Evolutionary conservation across 805 yeast genomes (phyloP).

Genomic region (Myxozyma neotropica): DNA sequence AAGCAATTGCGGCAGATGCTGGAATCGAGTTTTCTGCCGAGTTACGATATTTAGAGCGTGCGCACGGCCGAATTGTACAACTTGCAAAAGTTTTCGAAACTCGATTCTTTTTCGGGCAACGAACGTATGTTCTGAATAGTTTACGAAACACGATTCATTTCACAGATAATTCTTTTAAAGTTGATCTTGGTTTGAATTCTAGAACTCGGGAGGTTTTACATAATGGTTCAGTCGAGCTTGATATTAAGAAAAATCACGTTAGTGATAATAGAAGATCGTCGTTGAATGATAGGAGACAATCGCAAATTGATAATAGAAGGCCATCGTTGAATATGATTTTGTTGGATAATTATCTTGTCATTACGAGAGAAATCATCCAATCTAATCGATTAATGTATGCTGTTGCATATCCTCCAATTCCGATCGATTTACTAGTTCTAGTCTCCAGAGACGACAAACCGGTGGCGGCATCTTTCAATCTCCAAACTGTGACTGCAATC

Average conservation of each 20-base stretch:
- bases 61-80: conserved; percentile 56
- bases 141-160: conserved; percentile 58
- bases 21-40: conserved; percentile 25
- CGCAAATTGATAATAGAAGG: not conserved
- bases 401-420: conserved; percentile 40
- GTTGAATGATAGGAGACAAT: not conserved
- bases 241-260: not conserved
- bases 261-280: not conserved
- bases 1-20: conserved; percentile 56
- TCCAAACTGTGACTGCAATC: not conserved
- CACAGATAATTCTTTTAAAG: conserved; percentile 50
- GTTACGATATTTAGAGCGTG: conserved; percentile 49
- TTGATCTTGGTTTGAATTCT: conserved; percentile 56
- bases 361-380: conserved; percentile 43
- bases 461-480: not conserved
- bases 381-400: conserved; percentile 17
- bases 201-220: conserved; percentile 58
- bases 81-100: conserved; percentile 63
- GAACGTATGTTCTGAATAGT: conserved; percentile 56
- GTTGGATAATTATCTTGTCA: conserved; percentile 65
- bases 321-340: conserved; percentile 52
- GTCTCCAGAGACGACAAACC: conserved; percentile 50
- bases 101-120: conserved; percentile 55
- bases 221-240: conserved; percentile 54
- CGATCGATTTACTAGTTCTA: conserved; percentile 59